These are phyloP conservation scores for Prunus kanzakura DNA, from an alignment of 306 rosid species.

Conservation along the genomic window DNA sequence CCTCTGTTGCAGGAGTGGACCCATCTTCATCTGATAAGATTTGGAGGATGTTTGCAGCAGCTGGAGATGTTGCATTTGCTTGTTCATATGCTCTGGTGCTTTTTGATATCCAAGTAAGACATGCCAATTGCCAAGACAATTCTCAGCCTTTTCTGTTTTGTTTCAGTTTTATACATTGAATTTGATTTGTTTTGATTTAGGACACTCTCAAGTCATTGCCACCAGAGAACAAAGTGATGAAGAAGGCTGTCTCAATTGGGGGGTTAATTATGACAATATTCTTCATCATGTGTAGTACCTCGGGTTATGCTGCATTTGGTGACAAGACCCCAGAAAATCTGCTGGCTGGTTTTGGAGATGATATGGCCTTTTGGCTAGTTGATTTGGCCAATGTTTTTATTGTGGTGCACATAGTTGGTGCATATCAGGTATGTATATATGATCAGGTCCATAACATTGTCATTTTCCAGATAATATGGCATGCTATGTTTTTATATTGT, in stretches of 20 bases:
- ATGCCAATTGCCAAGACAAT: not conserved
- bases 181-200: conserved; percentile 26
- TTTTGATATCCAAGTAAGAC: conserved; percentile 47
- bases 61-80: conserved; percentile 63
- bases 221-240: conserved; percentile 73
- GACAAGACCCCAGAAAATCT: conserved; percentile 58
- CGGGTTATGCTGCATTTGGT: conserved; percentile 76
- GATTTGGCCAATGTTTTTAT: conserved; percentile 51
- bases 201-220: conserved; percentile 65
- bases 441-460: no score
- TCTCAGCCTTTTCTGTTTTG: not conserved
- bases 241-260: conserved; percentile 35
- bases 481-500: not conserved
- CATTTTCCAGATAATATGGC: not conserved
- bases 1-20: conserved; percentile 35
- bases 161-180: no score
- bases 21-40: conserved; percentile 38
- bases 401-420: conserved; percentile 64
- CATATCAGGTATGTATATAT: conserved; percentile 60
- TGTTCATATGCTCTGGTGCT: conserved; percentile 33
- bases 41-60: conserved; percentile 51
- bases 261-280: conserved; percentile 48
- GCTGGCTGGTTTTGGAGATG: conserved; percentile 57
- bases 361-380: conserved; percentile 58
- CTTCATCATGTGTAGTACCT: conserved; percentile 44